Conservation (phyloP, 1,284 basidiomycete species). For the Trichosporon inkin region DNA sequence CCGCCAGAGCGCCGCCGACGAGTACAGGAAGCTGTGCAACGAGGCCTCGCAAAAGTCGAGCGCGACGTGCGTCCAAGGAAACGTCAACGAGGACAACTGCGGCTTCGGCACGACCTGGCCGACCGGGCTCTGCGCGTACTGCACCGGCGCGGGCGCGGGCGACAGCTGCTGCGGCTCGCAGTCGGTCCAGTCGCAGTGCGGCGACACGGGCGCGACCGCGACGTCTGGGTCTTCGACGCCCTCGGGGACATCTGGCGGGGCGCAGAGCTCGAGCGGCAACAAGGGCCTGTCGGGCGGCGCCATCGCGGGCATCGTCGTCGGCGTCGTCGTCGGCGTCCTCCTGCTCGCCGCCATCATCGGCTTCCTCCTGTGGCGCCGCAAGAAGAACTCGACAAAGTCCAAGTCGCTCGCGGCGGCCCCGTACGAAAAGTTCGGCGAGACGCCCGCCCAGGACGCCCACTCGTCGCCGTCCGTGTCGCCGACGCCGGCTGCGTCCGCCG, state of each 20-base stretch:
- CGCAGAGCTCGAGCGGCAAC: conserved; percentile 11
- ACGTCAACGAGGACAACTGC: conserved; percentile 51
- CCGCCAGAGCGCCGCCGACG: conserved; percentile 37
- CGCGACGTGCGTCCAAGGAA: conserved; percentile 47
- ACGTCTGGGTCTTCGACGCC: conserved; percentile 16
- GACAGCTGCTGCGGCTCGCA: conserved; percentile 36
- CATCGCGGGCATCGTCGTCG: conserved; percentile 45
- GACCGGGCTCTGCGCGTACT: conserved; percentile 49
- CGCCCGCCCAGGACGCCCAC: neutral
- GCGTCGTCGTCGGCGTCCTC: conserved; percentile 37
- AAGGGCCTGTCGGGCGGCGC: conserved; percentile 34
- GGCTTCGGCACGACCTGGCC: conserved; percentile 47
- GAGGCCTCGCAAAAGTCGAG: conserved; percentile 47
- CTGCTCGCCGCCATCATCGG: conserved; percentile 36
- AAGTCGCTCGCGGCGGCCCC: neutral
- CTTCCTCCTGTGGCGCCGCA: conserved; percentile 29
- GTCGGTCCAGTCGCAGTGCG: conserved; percentile 30
- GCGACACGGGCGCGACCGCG: conserved; percentile 28
- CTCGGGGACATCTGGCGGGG: conserved; percentile 14
- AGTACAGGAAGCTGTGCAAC: conserved; percentile 48
- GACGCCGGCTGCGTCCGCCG: neutral
- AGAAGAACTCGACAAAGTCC: conserved; percentile 11
- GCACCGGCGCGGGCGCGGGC: conserved; percentile 32
- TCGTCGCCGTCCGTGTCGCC: neutral
- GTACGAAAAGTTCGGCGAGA: conserved; percentile 4